A percentile compares a stretch with the other conserved stretches of the same genome.
Evolutionary conservation across 208 protist genomes (phyloP).

Genomic region (Crithidia fasciculata): DNA sequence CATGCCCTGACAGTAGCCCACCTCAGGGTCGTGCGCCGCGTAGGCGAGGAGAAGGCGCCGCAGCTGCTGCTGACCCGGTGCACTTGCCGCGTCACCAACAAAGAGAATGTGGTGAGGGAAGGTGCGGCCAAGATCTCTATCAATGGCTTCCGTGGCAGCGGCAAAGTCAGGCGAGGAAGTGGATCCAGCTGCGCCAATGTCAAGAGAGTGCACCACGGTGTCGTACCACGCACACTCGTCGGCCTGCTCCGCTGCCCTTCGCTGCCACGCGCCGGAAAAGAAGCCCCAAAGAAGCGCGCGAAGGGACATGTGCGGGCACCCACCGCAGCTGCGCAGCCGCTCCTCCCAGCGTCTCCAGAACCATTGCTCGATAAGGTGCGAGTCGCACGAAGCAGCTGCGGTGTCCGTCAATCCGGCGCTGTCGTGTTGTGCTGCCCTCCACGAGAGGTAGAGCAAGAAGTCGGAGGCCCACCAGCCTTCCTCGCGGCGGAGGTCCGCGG

Average conservation of each 20-base stretch:
- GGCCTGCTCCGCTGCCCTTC: slow-evolving; percentile 14
- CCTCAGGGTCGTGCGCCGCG: slow-evolving; percentile 44
- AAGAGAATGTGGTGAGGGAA: slow-evolving; percentile 72
- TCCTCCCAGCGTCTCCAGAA: slow-evolving; percentile 24
- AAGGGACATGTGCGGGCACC: slow-evolving; percentile 32
- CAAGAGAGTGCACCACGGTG: neutral
- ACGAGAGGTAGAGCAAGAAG: slow-evolving; percentile 18
- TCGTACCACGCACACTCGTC: slow-evolving; percentile 18
- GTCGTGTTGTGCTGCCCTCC: slow-evolving; percentile 1
- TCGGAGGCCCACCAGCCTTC: slow-evolving; percentile 24
- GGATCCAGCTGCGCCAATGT: too few species aligned
- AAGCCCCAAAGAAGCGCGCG: slow-evolving; percentile 52
- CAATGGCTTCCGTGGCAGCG: slow-evolving; percentile 42
- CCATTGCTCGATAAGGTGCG: slow-evolving; percentile 8
- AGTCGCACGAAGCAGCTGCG: neutral
- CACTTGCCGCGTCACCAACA: slow-evolving; percentile 3
- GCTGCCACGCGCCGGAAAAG: slow-evolving; percentile 46
- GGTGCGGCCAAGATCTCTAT: slow-evolving; percentile 60
- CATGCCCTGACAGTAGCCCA: slow-evolving; percentile 88
- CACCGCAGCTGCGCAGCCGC: slow-evolving; percentile 19
- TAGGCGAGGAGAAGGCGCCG: slow-evolving; percentile 53
- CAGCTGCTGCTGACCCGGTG: slow-evolving; percentile 46
- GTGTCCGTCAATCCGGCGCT: neutral
- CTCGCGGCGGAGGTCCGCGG: neutral
- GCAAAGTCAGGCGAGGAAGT: neutral